phyloP scores from a whole-genome alignment of 169 alveolate genomes.

The Cryptosporidium bovis region DNA sequence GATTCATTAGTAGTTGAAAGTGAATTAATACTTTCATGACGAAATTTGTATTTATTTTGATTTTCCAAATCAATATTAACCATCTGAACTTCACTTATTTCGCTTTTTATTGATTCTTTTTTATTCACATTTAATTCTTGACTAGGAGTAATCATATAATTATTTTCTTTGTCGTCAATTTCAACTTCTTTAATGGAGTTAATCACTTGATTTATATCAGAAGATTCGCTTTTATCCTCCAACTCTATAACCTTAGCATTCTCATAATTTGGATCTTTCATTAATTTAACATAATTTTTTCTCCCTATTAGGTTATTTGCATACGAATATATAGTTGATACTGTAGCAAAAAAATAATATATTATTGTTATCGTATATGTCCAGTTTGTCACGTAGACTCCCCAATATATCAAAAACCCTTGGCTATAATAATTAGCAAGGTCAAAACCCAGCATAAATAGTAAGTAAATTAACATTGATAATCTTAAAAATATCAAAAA shows the following conservation, averaged over 20 bases:
- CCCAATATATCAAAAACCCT: constrained; percentile 50
- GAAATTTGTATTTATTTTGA: constrained; percentile 16
- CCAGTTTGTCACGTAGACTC: constrained; percentile 72
- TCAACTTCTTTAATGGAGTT: not conserved
- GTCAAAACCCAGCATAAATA: constrained; percentile 54
- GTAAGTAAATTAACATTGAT: constrained; percentile 15
- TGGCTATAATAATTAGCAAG: constrained; percentile 25
- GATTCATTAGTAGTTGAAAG: constrained; percentile 57
- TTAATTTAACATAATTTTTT: constrained; percentile 25
- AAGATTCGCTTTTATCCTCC: not conserved
- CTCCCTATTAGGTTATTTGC: constrained; percentile 52
- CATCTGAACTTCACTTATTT: constrained; percentile 27
- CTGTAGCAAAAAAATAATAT: constrained; percentile 53
- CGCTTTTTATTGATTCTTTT: not conserved
- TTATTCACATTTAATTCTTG: constrained; percentile 22
- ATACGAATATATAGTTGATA: constrained; percentile 47
- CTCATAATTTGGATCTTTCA: not conserved
- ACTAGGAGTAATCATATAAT: not conserved
- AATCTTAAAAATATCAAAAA: constrained; percentile 29
- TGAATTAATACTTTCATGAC: constrained; percentile 56
- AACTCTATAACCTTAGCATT: not conserved
- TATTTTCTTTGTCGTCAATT: not conserved
- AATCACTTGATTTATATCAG: not conserved
- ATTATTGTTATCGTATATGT: constrained; percentile 56
- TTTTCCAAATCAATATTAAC: constrained; percentile 24